Conservation (phyloP, 352 stramenopile genomes). For the Globisporangium rhizosaccharum region DNA sequence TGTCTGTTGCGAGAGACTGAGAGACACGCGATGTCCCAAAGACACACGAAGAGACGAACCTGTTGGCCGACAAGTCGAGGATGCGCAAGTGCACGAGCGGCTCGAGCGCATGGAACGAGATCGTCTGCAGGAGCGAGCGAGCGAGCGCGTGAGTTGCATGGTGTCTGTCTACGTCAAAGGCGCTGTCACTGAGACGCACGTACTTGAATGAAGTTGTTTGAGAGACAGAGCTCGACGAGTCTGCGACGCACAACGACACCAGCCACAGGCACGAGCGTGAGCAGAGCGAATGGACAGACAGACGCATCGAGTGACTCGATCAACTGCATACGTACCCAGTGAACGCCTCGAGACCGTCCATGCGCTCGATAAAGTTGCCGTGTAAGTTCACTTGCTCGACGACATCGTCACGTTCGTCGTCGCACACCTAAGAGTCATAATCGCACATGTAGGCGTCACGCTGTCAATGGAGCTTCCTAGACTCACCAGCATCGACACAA, state of each 20-base stretch:
- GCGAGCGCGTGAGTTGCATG: conserved; percentile 4
- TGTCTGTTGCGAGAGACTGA: not conserved
- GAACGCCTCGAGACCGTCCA: conserved; percentile 69
- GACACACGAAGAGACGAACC: conserved; percentile 18
- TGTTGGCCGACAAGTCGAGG: conserved; percentile 74
- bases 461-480: not conserved
- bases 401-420: conserved; percentile 32
- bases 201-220: conserved; percentile 72
- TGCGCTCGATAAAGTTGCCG: conserved; percentile 53
- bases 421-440: conserved; percentile 15
- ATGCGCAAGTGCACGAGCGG: conserved; percentile 57
- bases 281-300: not conserved
- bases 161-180: not conserved
- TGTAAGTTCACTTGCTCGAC: conserved; percentile 78
- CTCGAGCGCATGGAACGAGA: conserved; percentile 59
- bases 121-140: conserved; percentile 17
- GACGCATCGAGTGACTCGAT: not conserved
- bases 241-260: conserved; percentile 6
- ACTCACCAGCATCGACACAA: not conserved
- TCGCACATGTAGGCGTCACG: too few species aligned
- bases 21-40: not conserved
- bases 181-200: not conserved
- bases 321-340: conserved; percentile 19
- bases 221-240: conserved; percentile 73
- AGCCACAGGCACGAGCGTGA: not conserved